phyloP scores from a whole-genome alignment of 1,284 basidiomycete species.

The Naganishia sp. region DNA sequence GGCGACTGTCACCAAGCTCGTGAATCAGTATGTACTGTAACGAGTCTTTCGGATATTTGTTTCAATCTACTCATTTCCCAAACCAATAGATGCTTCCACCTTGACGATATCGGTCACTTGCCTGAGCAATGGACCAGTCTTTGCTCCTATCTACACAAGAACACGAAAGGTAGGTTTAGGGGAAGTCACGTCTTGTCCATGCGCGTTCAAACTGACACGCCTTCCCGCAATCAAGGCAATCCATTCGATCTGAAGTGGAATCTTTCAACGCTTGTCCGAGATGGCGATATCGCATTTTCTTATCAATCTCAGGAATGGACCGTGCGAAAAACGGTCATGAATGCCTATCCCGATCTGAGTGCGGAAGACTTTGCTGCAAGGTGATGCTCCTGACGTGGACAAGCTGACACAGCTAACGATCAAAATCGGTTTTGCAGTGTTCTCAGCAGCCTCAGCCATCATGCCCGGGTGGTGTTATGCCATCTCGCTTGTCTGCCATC shows the following conservation, averaged over 20 bases:
- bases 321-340: conserved; percentile 10
- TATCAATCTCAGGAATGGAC: conserved; percentile 18
- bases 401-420: no score
- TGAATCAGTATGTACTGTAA: conserved; percentile 7
- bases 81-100: conserved; percentile 23
- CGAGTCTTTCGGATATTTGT: not conserved
- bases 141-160: conserved; percentile 14
- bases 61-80: not conserved
- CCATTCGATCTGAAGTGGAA: conserved; percentile 22
- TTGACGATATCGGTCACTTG: conserved; percentile 13
- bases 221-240: not conserved
- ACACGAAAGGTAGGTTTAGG: conserved; percentile 14
- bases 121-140: conserved; percentile 15
- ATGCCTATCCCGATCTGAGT: conserved; percentile 10
- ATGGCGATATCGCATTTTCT: conserved; percentile 17
- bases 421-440: not conserved
- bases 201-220: not conserved
- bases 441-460: conserved; percentile 21
- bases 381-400: not conserved
- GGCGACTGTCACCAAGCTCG: conserved; percentile 5
- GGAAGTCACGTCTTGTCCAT: no score
- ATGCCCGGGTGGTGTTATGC: conserved; percentile 34
- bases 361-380: conserved; percentile 25
- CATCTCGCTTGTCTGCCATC: conserved; percentile 43
- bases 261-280: conserved; percentile 16